Percentiles rank a stretch among this genome's conserved stretches.
Conservation (phyloP, 805 yeast genomes). For the Debaryomyces tyrocola region DNA sequence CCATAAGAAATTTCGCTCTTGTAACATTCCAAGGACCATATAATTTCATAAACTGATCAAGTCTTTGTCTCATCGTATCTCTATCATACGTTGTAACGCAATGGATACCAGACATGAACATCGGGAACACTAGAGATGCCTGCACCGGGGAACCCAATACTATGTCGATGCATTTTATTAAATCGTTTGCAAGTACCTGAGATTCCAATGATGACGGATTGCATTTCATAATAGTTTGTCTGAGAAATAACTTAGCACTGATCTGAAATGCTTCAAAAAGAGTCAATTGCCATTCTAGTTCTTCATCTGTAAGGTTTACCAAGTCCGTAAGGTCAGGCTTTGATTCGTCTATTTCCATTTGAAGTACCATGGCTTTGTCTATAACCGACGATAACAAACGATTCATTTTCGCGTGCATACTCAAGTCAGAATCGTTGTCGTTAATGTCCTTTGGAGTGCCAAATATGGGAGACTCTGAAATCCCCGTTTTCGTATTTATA, state of each 20-base stretch:
- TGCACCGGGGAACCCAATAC: constrained; percentile 68
- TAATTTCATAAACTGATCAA: constrained; percentile 56
- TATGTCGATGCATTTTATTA: constrained; percentile 57
- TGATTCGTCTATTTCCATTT: constrained; percentile 46
- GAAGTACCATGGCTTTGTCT: constrained; percentile 40
- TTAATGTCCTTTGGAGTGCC: constrained; percentile 6
- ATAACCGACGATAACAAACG: constrained; percentile 24
- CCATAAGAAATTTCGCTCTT: constrained; percentile 45
- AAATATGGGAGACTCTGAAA: constrained; percentile 7
- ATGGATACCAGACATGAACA: constrained; percentile 76
- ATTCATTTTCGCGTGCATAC: constrained; percentile 22
- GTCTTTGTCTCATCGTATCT: constrained; percentile 48
- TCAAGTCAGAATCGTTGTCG: constrained; percentile 20
- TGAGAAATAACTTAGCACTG: constrained; percentile 64
- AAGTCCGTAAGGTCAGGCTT: constrained; percentile 55
- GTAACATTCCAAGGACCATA: constrained; percentile 66
- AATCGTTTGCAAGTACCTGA: constrained; percentile 55
- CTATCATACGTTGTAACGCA: constrained; percentile 56
- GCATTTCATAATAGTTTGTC: constrained; percentile 60
- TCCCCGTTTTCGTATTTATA: constrained; percentile 5
- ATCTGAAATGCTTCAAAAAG: constrained; percentile 71
- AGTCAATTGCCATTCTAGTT: constrained; percentile 65
- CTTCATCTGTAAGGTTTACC: constrained; percentile 39
- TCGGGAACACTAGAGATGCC: constrained; percentile 71
- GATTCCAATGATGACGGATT: constrained; percentile 66